A percentile compares a stretch with the other conserved stretches of the same genome.
These are phyloP conservation scores for Haplographium delicatum DNA, from an alignment of 495 filamentous ascomycete genomes.

Conservation along the genomic window DNA sequence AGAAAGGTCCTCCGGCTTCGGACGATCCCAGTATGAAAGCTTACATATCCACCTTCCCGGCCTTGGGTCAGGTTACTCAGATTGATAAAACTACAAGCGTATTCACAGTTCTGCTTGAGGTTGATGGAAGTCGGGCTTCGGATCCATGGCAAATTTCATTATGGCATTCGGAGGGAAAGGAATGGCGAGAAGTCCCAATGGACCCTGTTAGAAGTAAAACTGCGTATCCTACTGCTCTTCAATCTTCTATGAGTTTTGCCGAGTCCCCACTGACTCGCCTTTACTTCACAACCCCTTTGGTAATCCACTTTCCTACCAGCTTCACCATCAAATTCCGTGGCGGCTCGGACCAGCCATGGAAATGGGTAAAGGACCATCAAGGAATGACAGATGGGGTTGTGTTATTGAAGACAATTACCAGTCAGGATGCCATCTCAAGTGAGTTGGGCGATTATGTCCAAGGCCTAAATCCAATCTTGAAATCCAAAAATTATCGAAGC, in stretches of 20 bases:
- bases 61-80: conserved; percentile 64
- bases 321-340: conserved; percentile 78
- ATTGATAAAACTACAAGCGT: conserved; percentile 43
- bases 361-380: conserved; percentile 66
- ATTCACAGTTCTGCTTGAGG: conserved; percentile 71
- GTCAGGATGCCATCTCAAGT: conserved; percentile 24
- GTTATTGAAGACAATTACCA: conserved; percentile 36
- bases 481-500: conserved; percentile 50
- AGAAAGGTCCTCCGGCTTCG: conserved; percentile 18
- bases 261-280: conserved; percentile 32
- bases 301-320: conserved; percentile 37
- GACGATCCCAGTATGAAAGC: conserved; percentile 29
- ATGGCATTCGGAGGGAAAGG: conserved; percentile 61
- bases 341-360: conserved; percentile 52
- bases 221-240: conserved; percentile 34
- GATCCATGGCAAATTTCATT: conserved; percentile 67
- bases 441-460: conserved; percentile 57
- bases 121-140: conserved; percentile 45
- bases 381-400: conserved; percentile 58
- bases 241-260: conserved; percentile 20
- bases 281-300: conserved; percentile 40
- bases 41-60: conserved; percentile 49
- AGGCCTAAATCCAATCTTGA: conserved; percentile 50
- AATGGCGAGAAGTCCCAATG: conserved; percentile 47
- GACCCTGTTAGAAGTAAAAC: conserved; percentile 32